These are phyloP conservation scores for Meripilus lineatus DNA, from an alignment of 1,284 basidiomycete genomes.

Conservation along the genomic window DNA sequence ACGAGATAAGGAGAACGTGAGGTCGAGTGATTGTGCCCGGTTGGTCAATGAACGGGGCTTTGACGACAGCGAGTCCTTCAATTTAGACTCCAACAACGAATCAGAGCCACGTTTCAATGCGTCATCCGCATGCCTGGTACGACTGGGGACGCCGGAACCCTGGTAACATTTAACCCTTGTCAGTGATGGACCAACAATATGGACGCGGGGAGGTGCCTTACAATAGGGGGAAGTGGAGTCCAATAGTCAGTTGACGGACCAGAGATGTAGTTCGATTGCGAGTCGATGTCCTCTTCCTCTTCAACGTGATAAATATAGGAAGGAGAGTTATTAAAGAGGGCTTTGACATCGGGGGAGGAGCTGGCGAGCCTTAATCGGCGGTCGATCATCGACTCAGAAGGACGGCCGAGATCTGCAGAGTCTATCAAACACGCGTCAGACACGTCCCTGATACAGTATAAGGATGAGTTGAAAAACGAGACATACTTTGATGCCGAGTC, in stretches of 20 bases:
- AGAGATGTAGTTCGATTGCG: slow-evolving; percentile 49
- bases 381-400: slow-evolving; percentile 66
- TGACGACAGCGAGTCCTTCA: slow-evolving; percentile 72
- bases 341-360: slow-evolving; percentile 93
- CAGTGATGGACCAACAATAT: slow-evolving; percentile 4
- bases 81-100: slow-evolving; percentile 80
- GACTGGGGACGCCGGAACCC: slow-evolving; percentile 63
- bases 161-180: slow-evolving; percentile 23
- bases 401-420: slow-evolving; percentile 69
- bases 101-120: slow-evolving; percentile 82
- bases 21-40: slow-evolving; percentile 75
- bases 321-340: slow-evolving; percentile 81
- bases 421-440: slow-evolving; percentile 35
- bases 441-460: slow-evolving; percentile 5
- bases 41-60: slow-evolving; percentile 75
- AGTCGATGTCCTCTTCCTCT: slow-evolving; percentile 51
- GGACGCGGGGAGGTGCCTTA: slow-evolving; percentile 31
- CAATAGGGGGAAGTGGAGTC: slow-evolving; percentile 74
- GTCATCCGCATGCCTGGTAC: slow-evolving; percentile 65
- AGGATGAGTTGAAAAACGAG: neutral
- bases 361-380: slow-evolving; percentile 78
- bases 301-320: slow-evolving; percentile 74
- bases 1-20: slow-evolving; percentile 72
- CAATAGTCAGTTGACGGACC: slow-evolving; percentile 58
- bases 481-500: slow-evolving; percentile 53